Evolutionary conservation across 2,329 filamentous ascomycete species (phyloP), one percentile per base, ranked within the genome.

Genomic region (Stenocarpella maydis): DNA sequence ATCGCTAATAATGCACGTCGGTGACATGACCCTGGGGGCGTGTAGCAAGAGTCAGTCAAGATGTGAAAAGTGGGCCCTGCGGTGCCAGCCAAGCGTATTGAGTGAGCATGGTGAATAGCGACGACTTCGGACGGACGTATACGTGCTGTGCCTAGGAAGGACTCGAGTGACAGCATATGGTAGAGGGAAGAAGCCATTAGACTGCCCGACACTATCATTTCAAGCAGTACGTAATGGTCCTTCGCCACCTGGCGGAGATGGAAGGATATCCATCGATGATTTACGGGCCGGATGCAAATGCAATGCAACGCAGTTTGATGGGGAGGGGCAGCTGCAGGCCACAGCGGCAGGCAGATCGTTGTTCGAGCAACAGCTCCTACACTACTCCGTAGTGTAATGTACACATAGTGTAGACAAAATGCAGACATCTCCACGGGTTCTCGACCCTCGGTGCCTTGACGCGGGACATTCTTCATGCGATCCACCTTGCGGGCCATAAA

Each of bases 21-120:
- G 37, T 65, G 34, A 34, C 39, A 61, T 15, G 19, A 34, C 12
- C 19, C 15, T 1, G n/a, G 28, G 47, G 41, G 41, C 47, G 58
- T 47, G 26, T 47, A 47, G n/a, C 58, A 47, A 47, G 63, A 65
- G 37, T 65, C 47, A 45, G 50, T 34, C 12, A 37, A 45, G 49
- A 37, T 37, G 49, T 3, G 24, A 37, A n/a, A 28, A 28, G 9
- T 37, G 28, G 43, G 26, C 58, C 10, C 41, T 24, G 28, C 26
- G 4, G n/a, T 49, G 12, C 7, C 12, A 17, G 26, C 17, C 14
- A 34, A 37, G 2, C 24, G 37, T n/a, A 5, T 17, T 26, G 26
- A 26, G n/a, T 4, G 15, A 6, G 28, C n/a, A 53, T 19, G 9
- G 19, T 7, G n/a, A n/a, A n/a, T 31, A 26, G 12, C 26, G 55